phyloP scores from a whole-genome alignment of 2,329 filamentous ascomycete species.

The Chaetomiaceae sp. region DNA sequence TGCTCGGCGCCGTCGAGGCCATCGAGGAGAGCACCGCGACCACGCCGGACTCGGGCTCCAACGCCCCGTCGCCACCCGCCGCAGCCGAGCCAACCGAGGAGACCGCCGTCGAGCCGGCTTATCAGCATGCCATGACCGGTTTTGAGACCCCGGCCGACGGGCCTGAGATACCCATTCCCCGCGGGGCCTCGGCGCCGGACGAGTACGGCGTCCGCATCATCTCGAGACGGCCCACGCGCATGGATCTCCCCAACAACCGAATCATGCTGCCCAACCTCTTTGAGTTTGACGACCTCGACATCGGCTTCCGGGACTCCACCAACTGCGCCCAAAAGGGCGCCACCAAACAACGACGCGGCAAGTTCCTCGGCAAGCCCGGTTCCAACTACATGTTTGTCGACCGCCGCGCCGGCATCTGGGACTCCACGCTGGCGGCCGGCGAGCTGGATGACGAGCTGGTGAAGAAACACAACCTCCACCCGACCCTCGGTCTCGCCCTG shows the following conservation, averaged over 20 bases:
- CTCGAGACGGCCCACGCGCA: constrained; percentile 33
- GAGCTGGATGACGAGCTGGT: constrained; percentile 48
- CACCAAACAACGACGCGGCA: constrained; percentile 46
- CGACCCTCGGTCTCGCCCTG: constrained; percentile 48
- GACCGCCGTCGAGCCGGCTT: constrained; percentile 13
- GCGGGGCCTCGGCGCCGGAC: constrained; percentile 42
- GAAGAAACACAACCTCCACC: constrained; percentile 45
- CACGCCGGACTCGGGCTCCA: constrained; percentile 23
- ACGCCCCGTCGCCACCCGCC: constrained; percentile 19
- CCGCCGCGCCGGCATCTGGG: constrained; percentile 46
- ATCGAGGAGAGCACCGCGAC: constrained; percentile 25
- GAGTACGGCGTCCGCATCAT: constrained; percentile 46
- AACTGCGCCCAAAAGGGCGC: constrained; percentile 50
- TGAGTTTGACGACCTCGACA: constrained; percentile 47
- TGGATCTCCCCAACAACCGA: constrained; percentile 42
- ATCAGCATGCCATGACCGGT: constrained; percentile 19
- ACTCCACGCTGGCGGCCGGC: constrained; percentile 43
- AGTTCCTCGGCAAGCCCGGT: constrained; percentile 49
- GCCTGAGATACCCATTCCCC: constrained; percentile 29
- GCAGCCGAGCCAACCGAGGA: constrained; percentile 22
- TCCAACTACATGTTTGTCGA: constrained; percentile 50
- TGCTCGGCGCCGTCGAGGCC: constrained; percentile 30
- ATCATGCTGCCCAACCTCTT: constrained; percentile 47
- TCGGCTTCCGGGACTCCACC: constrained; percentile 53
- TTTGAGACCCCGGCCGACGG: constrained; percentile 27